Conservation (phyloP, 2,329 filamentous ascomycete genomes). For the Penicillium paneum region DNA sequence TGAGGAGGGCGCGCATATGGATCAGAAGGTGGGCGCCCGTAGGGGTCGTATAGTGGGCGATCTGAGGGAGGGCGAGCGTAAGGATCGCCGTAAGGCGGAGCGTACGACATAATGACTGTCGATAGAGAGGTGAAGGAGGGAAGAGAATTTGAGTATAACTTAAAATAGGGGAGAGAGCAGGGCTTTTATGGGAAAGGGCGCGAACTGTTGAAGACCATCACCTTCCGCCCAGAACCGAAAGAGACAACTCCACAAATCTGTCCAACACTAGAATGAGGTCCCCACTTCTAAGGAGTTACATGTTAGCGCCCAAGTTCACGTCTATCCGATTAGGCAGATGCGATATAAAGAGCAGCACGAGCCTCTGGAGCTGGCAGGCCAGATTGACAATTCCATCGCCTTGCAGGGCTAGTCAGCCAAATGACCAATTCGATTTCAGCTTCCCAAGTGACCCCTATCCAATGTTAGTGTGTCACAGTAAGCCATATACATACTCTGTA, state of each 20-base stretch:
- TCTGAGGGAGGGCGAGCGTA: constrained; percentile 24
- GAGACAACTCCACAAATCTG: constrained; percentile 5
- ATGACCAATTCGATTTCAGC: background rate
- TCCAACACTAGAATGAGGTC: background rate
- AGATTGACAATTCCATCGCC: constrained; percentile 5
- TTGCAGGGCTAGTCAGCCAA: constrained; percentile 2
- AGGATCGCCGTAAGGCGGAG: constrained; percentile 15
- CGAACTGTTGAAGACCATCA: constrained; percentile 7
- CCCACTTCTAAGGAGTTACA: constrained; percentile 10
- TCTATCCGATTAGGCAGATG: constrained; percentile 14
- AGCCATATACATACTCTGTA: background rate
- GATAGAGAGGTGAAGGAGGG: background rate
- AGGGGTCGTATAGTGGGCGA: constrained; percentile 12
- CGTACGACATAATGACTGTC: constrained; percentile 21
- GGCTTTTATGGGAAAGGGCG: constrained; percentile 13
- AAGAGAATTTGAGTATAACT: background rate
- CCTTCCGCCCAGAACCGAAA: constrained; percentile 13
- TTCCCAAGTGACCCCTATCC: constrained; percentile 1
- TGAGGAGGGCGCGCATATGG: constrained; percentile 13
- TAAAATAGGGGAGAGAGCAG: background rate
- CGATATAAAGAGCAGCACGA: constrained; percentile 7
- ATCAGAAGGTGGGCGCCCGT: constrained; percentile 8
- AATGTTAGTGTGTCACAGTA: background rate
- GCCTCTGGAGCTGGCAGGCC: constrained; percentile 1
- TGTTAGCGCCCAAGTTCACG: constrained; percentile 7